Percentiles rank a stretch among this genome's conserved stretches.
Conservation (phyloP, 192 early-diverging fungal species). For the Irineochytrium annulatum region DNA sequence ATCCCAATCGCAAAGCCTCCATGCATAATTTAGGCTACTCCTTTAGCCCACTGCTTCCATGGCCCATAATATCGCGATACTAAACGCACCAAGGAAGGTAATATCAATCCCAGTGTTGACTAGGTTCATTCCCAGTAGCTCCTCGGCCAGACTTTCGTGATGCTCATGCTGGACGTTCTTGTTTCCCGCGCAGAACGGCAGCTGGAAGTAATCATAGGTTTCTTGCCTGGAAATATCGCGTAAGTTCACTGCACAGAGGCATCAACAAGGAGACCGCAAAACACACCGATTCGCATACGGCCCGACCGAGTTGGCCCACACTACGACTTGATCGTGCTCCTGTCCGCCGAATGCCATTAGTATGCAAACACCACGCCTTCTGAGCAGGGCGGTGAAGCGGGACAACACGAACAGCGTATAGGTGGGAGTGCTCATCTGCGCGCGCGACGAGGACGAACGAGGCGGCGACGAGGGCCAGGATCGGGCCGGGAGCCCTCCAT, state of each 20-base stretch:
- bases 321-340: conserved; percentile 60
- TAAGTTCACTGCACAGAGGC: background rate
- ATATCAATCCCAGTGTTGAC: conserved; percentile 68
- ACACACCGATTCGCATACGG: conserved; percentile 41
- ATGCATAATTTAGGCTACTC: background rate
- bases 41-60: background rate
- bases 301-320: conserved; percentile 11
- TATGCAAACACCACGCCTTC: background rate
- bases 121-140: conserved; percentile 71
- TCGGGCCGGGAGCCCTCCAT: too few species aligned
- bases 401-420: conserved; percentile 32
- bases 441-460: background rate
- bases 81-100: conserved; percentile 37
- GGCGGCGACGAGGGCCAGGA: too few species aligned
- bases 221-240: conserved; percentile 50
- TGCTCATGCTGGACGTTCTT: conserved; percentile 56
- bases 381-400: background rate
- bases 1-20: background rate
- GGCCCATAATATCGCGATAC: background rate
- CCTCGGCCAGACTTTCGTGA: conserved; percentile 78
- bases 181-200: conserved; percentile 68
- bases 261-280: background rate
- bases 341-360: background rate
- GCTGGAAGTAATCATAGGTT: conserved; percentile 67
- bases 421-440: conserved; percentile 28